Evolutionary conservation across 306 rosid genomes (phyloP), one percentile per base, ranked within the genome.

Genomic region (Quercus alba): DNA sequence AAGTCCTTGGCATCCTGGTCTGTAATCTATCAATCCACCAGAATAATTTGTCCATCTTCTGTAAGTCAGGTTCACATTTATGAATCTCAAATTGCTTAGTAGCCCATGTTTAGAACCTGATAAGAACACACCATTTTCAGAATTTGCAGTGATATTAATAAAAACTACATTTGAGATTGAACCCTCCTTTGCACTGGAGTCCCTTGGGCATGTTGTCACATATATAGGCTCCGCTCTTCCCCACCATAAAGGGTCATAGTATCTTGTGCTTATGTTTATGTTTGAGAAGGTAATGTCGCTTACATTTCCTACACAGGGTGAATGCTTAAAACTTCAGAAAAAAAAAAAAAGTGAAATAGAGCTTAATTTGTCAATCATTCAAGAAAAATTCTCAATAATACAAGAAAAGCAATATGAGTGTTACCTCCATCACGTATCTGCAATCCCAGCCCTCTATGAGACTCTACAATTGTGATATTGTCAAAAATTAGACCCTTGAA

Each of bases 351-450:
- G 54, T 49, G 14, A 10, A 72, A 72, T 33, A 2, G 21, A 51
- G 33, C 75, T 46, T 12, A 3, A 72, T 8, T 8, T 15, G 55
- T 30, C 19, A 44, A 23, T n/a, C 3, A 9, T 46, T 26, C 57
- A 41, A 21, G 8, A n/a, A 33, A 23, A 28, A 17, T 17, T 6
- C 52, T 20, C 20, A 30, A 55, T 23, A 31, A 3, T 20, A 23
- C 11, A 26, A 19, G 69, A 28, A 64, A 74, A 51, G 72, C 57
- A 74, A 70, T 54, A 64, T 5, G 4, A 49, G 5, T 4, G 30
- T 63, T 83, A 92, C 99, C 99, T 86, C 99, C 99, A 75, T 94
- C 99, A 1, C 98, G 97, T 54, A 94, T 93, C 87, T 94, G 99
- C 73, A 94, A 84, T 10, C 78, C 99, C 68, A 94, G 74, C 26